A percentile compares a stretch with the other conserved stretches of the same genome.
These are phyloP conservation scores for Discostella stelligera DNA, from an alignment of 352 stramenopile species.

Conservation along the genomic window DNA sequence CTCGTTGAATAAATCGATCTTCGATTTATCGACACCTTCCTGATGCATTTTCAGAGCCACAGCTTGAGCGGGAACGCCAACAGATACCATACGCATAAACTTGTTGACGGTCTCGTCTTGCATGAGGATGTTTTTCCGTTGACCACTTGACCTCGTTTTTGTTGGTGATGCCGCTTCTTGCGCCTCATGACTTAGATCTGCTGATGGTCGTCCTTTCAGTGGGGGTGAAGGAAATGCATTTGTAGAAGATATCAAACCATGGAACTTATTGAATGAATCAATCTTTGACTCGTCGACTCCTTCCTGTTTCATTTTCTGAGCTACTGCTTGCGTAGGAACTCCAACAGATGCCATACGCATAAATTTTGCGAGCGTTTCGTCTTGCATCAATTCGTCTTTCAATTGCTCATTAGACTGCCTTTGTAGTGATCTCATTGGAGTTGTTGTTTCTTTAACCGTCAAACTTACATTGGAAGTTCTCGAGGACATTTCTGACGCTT, in stretches of 20 bases:
- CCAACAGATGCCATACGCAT: conserved; percentile 2
- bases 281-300: neutral
- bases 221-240: neutral
- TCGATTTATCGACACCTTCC: conserved; percentile 14
- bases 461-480: neutral
- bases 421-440: neutral
- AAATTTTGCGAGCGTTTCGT: conserved; percentile 2
- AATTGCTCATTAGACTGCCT: neutral
- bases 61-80: conserved; percentile 10
- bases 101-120: conserved; percentile 17
- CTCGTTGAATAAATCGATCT: conserved; percentile 23
- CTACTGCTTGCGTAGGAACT: neutral
- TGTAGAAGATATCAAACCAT: neutral
- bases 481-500: neutral
- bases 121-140: conserved; percentile 7
- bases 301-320: neutral
- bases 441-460: neutral
- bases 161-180: neutral
- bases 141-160: neutral
- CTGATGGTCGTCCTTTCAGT: neutral
- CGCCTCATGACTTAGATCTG: neutral
- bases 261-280: neutral
- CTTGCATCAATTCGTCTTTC: conserved; percentile 6
- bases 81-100: conserved; percentile 10
- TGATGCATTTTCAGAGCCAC: conserved; percentile 18